These are phyloP conservation scores for Fusarium robinianum DNA, from an alignment of 2,329 filamentous ascomycete genomes.

Conservation along the genomic window DNA sequence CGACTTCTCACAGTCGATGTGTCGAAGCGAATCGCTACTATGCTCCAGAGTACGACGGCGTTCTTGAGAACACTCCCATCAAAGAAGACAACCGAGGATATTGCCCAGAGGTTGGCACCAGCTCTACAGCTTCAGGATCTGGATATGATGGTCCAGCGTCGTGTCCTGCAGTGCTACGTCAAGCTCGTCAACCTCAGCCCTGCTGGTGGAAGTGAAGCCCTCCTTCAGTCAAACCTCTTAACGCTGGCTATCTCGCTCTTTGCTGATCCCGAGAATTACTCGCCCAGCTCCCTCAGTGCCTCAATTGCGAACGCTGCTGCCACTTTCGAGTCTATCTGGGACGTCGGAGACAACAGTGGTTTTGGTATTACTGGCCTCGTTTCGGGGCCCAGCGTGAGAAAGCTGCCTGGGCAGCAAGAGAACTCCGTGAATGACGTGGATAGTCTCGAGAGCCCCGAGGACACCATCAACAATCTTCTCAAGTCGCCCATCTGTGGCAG, in stretches of 20 bases:
- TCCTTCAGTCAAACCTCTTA: constrained; percentile 88
- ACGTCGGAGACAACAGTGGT: constrained; percentile 89
- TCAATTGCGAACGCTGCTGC: constrained; percentile 90
- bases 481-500: constrained; percentile 78
- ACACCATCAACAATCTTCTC: constrained; percentile 64
- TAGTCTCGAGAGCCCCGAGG: constrained; percentile 64
- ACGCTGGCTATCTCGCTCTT: constrained; percentile 90
- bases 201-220: constrained; percentile 78
- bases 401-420: constrained; percentile 71
- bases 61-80: constrained; percentile 85
- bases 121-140: constrained; percentile 88
- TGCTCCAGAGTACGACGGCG: constrained; percentile 92
- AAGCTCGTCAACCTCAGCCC: constrained; percentile 89
- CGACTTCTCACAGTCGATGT: constrained; percentile 91
- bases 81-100: constrained; percentile 85
- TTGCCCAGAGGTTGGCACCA: constrained; percentile 79
- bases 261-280: constrained; percentile 88
- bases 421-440: constrained; percentile 49
- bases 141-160: constrained; percentile 88
- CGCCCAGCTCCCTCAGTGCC: constrained; percentile 80
- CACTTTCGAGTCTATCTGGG: constrained; percentile 93
- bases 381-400: constrained; percentile 72
- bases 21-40: constrained; percentile 86
- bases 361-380: constrained; percentile 91
- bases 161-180: constrained; percentile 93